Evolutionary conservation across 768 basidiomycete genomes (phyloP).

Genomic region (Phlebiopsis gigantea): DNA sequence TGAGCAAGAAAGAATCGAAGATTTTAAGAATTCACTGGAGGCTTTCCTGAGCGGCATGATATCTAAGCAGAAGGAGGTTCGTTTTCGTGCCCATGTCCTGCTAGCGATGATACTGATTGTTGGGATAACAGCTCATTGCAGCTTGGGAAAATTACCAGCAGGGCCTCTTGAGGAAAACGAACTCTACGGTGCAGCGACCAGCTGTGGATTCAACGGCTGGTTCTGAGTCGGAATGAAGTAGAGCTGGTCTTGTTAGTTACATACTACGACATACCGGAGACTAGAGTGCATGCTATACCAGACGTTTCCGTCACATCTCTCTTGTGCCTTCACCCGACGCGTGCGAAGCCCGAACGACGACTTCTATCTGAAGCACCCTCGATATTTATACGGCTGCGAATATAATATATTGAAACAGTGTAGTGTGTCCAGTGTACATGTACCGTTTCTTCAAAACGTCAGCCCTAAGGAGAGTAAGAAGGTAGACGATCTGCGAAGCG

Average conservation of each 20-base stretch:
- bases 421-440: no score
- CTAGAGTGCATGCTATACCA: no score
- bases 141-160: conserved; percentile 84
- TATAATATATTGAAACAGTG: no score
- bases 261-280: no score
- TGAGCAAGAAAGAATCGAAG: conserved; percentile 88
- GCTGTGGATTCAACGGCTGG: background rate
- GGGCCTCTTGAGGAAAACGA: conserved; percentile 46
- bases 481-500: conserved; percentile 54
- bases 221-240: background rate
- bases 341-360: no score
- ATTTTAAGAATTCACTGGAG: conserved; percentile 84
- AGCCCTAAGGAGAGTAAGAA: conserved; percentile 28
- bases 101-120: background rate
- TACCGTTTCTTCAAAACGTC: conserved; percentile 43
- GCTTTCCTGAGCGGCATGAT: conserved; percentile 87
- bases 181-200: conserved; percentile 14
- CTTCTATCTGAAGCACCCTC: no score
- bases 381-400: no score
- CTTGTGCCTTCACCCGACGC: no score
- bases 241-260: no score
- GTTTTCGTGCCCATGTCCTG: background rate
- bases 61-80: conserved; percentile 56
- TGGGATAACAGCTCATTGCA: conserved; percentile 74
- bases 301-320: no score